Conservation (phyloP, 768 basidiomycete genomes). For the Rickenella mellea region DNA sequence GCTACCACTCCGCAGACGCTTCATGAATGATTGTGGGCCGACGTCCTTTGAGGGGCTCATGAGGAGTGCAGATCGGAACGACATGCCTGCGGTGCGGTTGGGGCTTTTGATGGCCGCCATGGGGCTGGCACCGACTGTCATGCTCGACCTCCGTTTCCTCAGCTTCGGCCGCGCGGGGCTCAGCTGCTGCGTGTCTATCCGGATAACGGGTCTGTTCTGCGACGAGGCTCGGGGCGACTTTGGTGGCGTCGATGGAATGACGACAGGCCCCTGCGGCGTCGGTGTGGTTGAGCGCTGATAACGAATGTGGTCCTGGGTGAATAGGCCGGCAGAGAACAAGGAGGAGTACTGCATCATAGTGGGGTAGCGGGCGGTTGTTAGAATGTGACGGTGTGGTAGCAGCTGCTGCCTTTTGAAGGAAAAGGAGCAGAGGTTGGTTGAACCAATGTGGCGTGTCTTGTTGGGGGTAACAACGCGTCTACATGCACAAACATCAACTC, state of each 20-base stretch:
- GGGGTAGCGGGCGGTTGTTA: too few relatives aligned
- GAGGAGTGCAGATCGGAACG: slow-evolving; percentile 40
- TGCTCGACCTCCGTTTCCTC: slow-evolving; percentile 54
- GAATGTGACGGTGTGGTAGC: too few relatives aligned
- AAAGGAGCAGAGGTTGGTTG: too few relatives aligned
- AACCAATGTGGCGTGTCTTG: too few relatives aligned
- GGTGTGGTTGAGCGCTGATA: too few relatives aligned
- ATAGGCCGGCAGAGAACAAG: slow-evolving; percentile 64
- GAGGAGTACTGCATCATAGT: slow-evolving; percentile 45
- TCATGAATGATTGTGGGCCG: slow-evolving; percentile 30
- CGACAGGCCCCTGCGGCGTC: too few relatives aligned
- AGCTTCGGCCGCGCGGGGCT: slow-evolving; percentile 14
- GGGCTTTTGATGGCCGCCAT: slow-evolving; percentile 53
- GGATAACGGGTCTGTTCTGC: slow-evolving; percentile 22
- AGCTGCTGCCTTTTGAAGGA: too few relatives aligned
- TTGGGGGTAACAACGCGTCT: too few relatives aligned
- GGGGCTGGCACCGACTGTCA: slow-evolving; percentile 44
- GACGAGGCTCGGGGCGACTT: slow-evolving; percentile 13
- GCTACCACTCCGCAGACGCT: slow-evolving; percentile 52
- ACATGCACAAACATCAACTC: too few relatives aligned
- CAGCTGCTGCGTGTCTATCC: neutral
- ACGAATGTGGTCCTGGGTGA: too few relatives aligned
- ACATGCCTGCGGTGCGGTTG: slow-evolving; percentile 37
- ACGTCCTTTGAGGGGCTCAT: slow-evolving; percentile 12
- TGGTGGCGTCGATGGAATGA: slow-evolving; percentile 20